Evolutionary conservation across 805 yeast species (phyloP).

Genomic region (Yamadazyma olivae): DNA sequence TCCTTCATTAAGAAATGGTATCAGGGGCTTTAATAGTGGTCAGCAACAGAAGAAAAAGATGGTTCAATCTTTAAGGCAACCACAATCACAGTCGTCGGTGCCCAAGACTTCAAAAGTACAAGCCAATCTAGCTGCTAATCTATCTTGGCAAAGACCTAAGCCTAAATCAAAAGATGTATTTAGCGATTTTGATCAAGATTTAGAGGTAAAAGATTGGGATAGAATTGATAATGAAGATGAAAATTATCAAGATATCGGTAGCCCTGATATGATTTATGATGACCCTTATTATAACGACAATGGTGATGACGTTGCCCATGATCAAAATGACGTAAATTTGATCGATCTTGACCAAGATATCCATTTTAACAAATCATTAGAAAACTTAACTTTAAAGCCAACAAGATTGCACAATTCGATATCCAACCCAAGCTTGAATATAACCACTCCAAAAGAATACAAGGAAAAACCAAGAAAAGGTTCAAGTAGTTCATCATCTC

Average conservation of each 20-base stretch:
- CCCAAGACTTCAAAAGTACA: slow-evolving; percentile 11
- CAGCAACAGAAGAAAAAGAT: slow-evolving; percentile 15
- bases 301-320: no score
- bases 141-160: slow-evolving; percentile 26
- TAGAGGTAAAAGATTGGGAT: slow-evolving; percentile 24
- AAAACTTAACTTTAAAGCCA: slow-evolving; percentile 20
- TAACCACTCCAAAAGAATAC: not conserved
- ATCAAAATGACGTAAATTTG: slow-evolving; percentile 39
- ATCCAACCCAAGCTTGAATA: not conserved
- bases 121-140: slow-evolving; percentile 30
- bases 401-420: slow-evolving; percentile 2
- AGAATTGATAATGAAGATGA: slow-evolving; percentile 17
- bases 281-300: no score
- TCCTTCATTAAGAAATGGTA: slow-evolving; percentile 23
- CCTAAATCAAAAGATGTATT: slow-evolving; percentile 22
- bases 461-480: slow-evolving; percentile 2
- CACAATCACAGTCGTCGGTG: slow-evolving; percentile 7
- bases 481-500: slow-evolving; percentile 10
- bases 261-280: no score
- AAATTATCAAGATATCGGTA: not conserved
- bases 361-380: slow-evolving; percentile 26
- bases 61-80: slow-evolving; percentile 30
- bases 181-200: slow-evolving; percentile 39
- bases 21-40: slow-evolving; percentile 5
- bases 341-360: slow-evolving; percentile 68